Evolutionary conservation across 2,329 filamentous ascomycete species (phyloP), one percentile per base, ranked within the genome.

Genomic region (Hymenotorrendiella dingleyae): DNA sequence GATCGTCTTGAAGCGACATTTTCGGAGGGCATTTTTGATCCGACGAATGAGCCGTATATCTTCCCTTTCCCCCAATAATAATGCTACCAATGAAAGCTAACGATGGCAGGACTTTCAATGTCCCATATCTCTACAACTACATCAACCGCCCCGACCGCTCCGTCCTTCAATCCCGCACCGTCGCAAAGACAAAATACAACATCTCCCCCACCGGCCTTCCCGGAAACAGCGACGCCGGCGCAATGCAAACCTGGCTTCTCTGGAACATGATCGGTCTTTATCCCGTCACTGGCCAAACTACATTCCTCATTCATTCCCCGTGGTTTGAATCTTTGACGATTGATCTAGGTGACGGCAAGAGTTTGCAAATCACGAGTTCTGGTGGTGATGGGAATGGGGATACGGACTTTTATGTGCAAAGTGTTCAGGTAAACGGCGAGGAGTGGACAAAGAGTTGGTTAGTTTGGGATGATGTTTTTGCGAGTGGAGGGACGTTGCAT

Each of bases 231-330:
- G 83, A 86, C 58, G 80, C 80, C 2, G 83, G 83, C 6, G 79
- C 82, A 11, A 85, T 86, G 81, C 80, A 86, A 57, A 78, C 74
- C 6, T 84, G 80, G 76, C 61, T 83, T 3, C 62, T 84, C 7
- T 86, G 82, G 76, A 77, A 75, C 49, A 82, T 83, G 72, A 71
- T 84, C 27, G 81, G 81, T 2, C 63, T 85, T 21, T 84, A 83
- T 51, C 82, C 81, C 1, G 65, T 86, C 48, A 82, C 80, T 0
- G 80, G 79, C 0, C 81, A 85, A 65, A 78, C 78, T 0, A 82
- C 76, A 1, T 85, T 84, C 58, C 65, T 85, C 12, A 68, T 85
- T 40, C 74, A 74, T 3, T 77, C 76, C 6, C 80, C 80, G 0
- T 84, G 77, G 77, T 80, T 82, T 55, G 61, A 62, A 1, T 69